A percentile compares a stretch with the other conserved stretches of the same genome.
Conservation (phyloP, 176 grass and related monocot genomes). For the Metroxylon sagu region DNA sequence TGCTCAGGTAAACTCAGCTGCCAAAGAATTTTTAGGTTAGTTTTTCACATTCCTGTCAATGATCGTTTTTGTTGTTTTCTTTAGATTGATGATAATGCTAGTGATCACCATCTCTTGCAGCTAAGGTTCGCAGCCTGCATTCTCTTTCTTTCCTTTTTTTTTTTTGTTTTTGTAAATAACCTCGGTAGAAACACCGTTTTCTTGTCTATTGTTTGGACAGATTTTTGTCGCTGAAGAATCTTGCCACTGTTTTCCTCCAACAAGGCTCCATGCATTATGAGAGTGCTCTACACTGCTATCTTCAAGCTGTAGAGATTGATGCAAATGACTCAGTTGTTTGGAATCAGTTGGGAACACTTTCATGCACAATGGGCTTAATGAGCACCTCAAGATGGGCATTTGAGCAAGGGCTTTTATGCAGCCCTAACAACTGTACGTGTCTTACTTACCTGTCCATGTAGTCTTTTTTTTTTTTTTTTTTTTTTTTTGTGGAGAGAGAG, state of each 20-base stretch:
- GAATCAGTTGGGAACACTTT: slow-evolving; percentile 92
- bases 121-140: slow-evolving; percentile 50
- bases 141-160: background rate
- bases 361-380: slow-evolving; percentile 82
- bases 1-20: slow-evolving; percentile 34
- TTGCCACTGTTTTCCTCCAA: slow-evolving; percentile 79
- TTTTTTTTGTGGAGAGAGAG: too few species aligned
- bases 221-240: slow-evolving; percentile 93
- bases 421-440: slow-evolving; percentile 82
- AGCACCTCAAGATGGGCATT: slow-evolving; percentile 90
- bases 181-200: too few species aligned
- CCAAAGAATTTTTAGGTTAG: slow-evolving; percentile 12
- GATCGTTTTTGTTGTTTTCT: slow-evolving; percentile 17
- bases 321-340: slow-evolving; percentile 88
- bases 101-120: slow-evolving; percentile 76
- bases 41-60: slow-evolving; percentile 14
- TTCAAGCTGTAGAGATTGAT: slow-evolving; percentile 94
- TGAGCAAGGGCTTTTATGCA: slow-evolving; percentile 89
- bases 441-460: too few species aligned
- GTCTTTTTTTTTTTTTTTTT: too few species aligned
- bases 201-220: slow-evolving; percentile 15
- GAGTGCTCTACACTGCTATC: slow-evolving; percentile 87
- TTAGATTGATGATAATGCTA: slow-evolving; percentile 57
- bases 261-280: slow-evolving; percentile 57
- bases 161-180: background rate